Percentiles rank a stretch among this genome's conserved stretches.
Conservation (phyloP, 2,329 filamentous ascomycete genomes). For the Exophiala dermatitidis region DNA sequence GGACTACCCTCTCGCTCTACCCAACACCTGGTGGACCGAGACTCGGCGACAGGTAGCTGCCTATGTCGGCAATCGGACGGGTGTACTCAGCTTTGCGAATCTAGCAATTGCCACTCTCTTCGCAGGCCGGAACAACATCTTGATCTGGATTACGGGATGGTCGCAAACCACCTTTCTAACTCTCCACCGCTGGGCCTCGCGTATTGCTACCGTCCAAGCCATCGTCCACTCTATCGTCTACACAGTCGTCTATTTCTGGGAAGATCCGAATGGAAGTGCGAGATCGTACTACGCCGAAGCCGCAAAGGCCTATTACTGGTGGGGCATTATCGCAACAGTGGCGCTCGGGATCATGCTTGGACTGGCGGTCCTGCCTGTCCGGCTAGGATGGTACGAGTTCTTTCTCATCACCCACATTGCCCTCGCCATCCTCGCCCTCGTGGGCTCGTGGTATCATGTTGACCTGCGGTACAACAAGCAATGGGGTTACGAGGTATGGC, state of each 20-base stretch:
- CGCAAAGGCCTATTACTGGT: constrained; percentile 24
- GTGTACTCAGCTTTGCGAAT: constrained; percentile 22
- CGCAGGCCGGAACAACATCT: constrained; percentile 57
- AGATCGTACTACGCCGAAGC: constrained; percentile 9
- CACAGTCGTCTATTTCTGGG: constrained; percentile 3
- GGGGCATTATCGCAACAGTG: constrained; percentile 36
- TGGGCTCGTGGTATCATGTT: constrained; percentile 36
- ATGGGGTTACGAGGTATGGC: constrained; percentile 46
- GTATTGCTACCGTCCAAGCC: constrained; percentile 55
- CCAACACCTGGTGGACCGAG: constrained; percentile 24
- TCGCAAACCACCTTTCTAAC: constrained; percentile 59
- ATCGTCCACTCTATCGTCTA: constrained; percentile 44
- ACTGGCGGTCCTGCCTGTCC: constrained; percentile 28
- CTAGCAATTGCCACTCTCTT: constrained; percentile 41
- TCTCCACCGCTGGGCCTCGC: constrained; percentile 60
- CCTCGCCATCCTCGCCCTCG: constrained; percentile 30
- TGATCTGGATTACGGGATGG: constrained; percentile 63
- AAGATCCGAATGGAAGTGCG: neutral
- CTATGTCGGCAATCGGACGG: constrained; percentile 17
- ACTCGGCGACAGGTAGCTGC: constrained; percentile 5
- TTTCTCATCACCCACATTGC: constrained; percentile 33
- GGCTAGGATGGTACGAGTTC: constrained; percentile 31
- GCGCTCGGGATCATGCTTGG: constrained; percentile 29
- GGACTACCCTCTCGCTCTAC: constrained; percentile 23
- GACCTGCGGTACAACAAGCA: constrained; percentile 34